Base-by-base conservation (phyloP, 768 basidiomycete species). In the Auriscalpium orientale region DNA sequence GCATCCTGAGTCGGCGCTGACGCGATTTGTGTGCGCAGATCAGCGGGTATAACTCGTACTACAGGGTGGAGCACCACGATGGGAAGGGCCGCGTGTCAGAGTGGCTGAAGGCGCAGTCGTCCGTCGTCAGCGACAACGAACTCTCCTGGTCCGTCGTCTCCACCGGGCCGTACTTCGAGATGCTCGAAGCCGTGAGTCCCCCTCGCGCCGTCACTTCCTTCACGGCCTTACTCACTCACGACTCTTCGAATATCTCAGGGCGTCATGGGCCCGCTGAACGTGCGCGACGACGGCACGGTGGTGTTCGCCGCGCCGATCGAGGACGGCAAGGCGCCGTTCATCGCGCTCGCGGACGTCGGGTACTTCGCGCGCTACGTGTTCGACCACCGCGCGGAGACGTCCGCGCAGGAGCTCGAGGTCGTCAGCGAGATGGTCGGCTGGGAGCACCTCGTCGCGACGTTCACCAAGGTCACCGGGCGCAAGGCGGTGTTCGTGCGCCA, bases 111-210 rank as follows among this genome's bases (percentile, higher is more conserved):
- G n/a, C n/a, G n/a, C n/a, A n/a, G n/a, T n/a, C n/a, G n/a, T 70
- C 71, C 5, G 66, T 57, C 34, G 60, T 65, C 20, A 68, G 65
- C 35, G 67, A 70, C 22, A 58, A 56, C 8, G 64, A 57, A 15
- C 58, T 74, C 37, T 67, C 66, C 18, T 74, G 72, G 73, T 68
- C 67, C 12, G 60, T 68, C 21, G 62, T 75, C 56, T 71, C 71
- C 8, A 69, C 73, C 0, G 71, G 72, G 4, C 71, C 72, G 9
- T 75, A 76, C 57, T 68, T 74, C 59, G 74, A 76, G 53, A 74
- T 74, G 68, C 66, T 75, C 21, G 66, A 69, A 46, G 65, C 64
- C 36, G 74, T 75, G 53, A 20, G 71, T 8, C 28, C 13, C 18
- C 7, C 12, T 44, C 3, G 43, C 20, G 43, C 9, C 15, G 43